These are phyloP conservation scores for Aspergillus ochraceoroseus DNA, from an alignment of 2,329 filamentous ascomycete genomes.

Conservation along the genomic window DNA sequence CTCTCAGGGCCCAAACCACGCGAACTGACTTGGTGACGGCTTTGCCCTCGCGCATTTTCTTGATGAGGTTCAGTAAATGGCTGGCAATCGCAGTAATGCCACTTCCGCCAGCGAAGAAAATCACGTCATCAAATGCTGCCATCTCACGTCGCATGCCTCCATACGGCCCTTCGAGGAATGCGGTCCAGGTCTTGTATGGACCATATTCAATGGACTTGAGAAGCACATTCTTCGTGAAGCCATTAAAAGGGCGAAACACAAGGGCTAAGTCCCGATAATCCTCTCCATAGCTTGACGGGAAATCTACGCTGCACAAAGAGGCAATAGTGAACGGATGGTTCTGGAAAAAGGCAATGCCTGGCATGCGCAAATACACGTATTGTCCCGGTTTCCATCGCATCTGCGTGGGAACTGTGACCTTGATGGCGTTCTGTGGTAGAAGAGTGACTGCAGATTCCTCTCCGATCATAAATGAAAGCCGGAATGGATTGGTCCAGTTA, in stretches of 20 bases:
- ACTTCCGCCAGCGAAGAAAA: conserved; percentile 88
- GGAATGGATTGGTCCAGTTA: conserved; percentile 81
- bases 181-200: conserved; percentile 84
- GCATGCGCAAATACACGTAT: conserved; percentile 92
- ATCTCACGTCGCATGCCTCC: conserved; percentile 88
- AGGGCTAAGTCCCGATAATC: conserved; percentile 82
- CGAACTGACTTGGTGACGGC: conserved; percentile 86
- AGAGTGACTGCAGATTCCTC: conserved; percentile 87
- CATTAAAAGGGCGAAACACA: conserved; percentile 85
- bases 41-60: conserved; percentile 90
- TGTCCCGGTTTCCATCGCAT: conserved; percentile 91
- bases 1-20: conserved; percentile 89
- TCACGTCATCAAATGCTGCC: conserved; percentile 86
- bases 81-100: conserved; percentile 92
- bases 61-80: conserved; percentile 88
- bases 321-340: conserved; percentile 96
- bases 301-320: conserved; percentile 86
- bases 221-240: conserved; percentile 83
- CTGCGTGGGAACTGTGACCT: conserved; percentile 88
- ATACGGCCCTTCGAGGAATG: conserved; percentile 90
- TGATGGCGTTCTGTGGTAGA: conserved; percentile 89
- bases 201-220: conserved; percentile 77
- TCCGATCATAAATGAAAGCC: conserved; percentile 75
- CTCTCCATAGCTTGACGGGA: conserved; percentile 85
- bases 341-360: conserved; percentile 80